These are phyloP conservation scores for Fusarium armeniacum DNA, from an alignment of 2,329 filamentous ascomycete genomes.

Conservation along the genomic window DNA sequence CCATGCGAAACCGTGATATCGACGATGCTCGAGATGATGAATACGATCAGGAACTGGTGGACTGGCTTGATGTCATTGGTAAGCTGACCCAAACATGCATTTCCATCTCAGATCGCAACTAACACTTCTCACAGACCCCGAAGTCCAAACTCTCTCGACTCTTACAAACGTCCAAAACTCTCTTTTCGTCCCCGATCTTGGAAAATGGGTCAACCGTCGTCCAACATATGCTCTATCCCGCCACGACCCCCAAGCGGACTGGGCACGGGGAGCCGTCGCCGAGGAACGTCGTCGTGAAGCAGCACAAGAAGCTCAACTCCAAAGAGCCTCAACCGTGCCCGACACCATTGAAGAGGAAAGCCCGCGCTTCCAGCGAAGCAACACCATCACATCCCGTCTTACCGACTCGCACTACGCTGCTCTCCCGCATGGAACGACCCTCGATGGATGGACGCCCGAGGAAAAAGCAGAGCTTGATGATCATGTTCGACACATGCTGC, in stretches of 20 bases:
- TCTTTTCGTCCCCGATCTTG: slow-evolving; percentile 86
- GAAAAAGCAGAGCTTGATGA: slow-evolving; percentile 86
- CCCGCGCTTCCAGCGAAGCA: slow-evolving; percentile 56
- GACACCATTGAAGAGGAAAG: slow-evolving; percentile 28
- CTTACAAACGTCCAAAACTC: slow-evolving; percentile 93
- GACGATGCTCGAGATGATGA: slow-evolving; percentile 48
- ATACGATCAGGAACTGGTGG: slow-evolving; percentile 57
- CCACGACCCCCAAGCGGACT: slow-evolving; percentile 50
- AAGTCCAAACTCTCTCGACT: slow-evolving; percentile 85
- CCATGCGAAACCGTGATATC: slow-evolving; percentile 29
- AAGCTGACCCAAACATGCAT: slow-evolving; percentile 11
- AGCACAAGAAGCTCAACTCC: slow-evolving; percentile 11
- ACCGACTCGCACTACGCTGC: slow-evolving; percentile 83
- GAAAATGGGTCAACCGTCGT: slow-evolving; percentile 78
- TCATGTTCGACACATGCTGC: slow-evolving; percentile 88
- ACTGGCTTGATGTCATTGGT: slow-evolving; percentile 59
- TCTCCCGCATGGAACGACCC: slow-evolving; percentile 77
- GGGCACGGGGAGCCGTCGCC: slow-evolving; percentile 43
- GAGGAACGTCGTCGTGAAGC: slow-evolving; percentile 41
- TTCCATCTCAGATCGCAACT: neutral
- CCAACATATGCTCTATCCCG: slow-evolving; percentile 82
- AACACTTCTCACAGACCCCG: slow-evolving; percentile 71
- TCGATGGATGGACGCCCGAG: slow-evolving; percentile 80
- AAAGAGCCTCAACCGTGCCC: neutral
- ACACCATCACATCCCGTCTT: slow-evolving; percentile 76